Conservation (phyloP, 305 asterid species). For the Fraxinus platypoda region DNA sequence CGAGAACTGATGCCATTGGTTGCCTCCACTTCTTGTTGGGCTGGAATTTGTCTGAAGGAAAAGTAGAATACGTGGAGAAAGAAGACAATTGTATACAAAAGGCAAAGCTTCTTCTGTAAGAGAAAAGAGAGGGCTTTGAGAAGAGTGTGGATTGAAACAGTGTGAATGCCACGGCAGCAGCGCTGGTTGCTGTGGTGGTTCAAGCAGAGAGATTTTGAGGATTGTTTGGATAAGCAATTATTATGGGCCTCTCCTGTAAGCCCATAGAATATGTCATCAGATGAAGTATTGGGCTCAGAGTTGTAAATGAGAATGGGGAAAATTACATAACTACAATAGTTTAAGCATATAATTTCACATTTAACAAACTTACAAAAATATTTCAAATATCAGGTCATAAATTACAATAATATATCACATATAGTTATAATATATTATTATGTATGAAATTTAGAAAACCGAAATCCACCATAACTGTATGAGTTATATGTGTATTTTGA, state of each 20-base stretch:
- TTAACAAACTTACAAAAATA: no score
- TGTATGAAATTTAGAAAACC: no score
- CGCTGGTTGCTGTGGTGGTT: background rate
- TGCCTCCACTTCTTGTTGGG: constrained; percentile 44
- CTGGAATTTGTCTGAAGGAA: constrained; percentile 22
- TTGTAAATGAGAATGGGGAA: no score
- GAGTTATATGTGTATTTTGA: background rate
- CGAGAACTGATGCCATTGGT: constrained; percentile 28
- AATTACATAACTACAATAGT: no score
- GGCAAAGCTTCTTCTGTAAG: constrained; percentile 32
- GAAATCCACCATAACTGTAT: background rate
- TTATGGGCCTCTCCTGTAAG: background rate
- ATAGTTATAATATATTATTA: no score
- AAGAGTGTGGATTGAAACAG: constrained; percentile 44
- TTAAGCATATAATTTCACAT: no score
- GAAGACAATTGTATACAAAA: constrained; percentile 33
- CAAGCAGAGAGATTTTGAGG: background rate
- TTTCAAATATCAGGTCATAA: no score
- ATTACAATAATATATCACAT: no score
- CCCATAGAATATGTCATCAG: background rate
- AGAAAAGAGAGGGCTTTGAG: constrained; percentile 38
- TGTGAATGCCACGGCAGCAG: constrained; percentile 51
- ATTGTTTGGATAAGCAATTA: background rate
- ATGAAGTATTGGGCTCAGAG: background rate
- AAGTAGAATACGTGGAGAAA: constrained; percentile 28